These are phyloP conservation scores for Fusarium bulbicola DNA, from an alignment of 2,329 filamentous ascomycete species.

Conservation along the genomic window DNA sequence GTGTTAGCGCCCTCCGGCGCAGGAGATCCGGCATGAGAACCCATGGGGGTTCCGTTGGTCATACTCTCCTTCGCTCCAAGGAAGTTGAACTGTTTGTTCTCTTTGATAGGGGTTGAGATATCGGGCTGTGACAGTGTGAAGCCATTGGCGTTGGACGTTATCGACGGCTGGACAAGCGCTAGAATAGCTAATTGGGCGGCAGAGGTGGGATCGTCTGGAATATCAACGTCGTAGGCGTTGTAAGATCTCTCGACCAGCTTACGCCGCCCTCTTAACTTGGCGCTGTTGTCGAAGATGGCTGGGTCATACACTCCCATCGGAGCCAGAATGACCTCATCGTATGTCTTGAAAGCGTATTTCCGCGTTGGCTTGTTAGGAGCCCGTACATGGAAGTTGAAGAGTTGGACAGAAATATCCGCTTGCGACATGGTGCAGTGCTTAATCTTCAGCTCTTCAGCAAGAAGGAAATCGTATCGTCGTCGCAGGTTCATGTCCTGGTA, in stretches of 20 bases:
- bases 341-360: constrained; percentile 96
- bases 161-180: constrained; percentile 67
- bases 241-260: constrained; percentile 87
- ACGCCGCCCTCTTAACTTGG: constrained; percentile 81
- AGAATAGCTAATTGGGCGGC: constrained; percentile 79
- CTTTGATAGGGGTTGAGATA: constrained; percentile 68
- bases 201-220: constrained; percentile 88
- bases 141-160: constrained; percentile 57
- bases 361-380: constrained; percentile 87
- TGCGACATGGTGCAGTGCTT: constrained; percentile 94
- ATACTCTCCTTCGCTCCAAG: constrained; percentile 70
- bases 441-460: constrained; percentile 95
- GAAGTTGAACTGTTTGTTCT: constrained; percentile 74
- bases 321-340: constrained; percentile 94
- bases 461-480: constrained; percentile 87
- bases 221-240: constrained; percentile 89
- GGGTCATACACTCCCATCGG: constrained; percentile 96
- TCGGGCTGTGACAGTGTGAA: constrained; percentile 55
- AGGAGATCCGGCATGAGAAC: constrained; percentile 88
- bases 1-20: constrained; percentile 80
- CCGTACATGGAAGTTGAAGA: constrained; percentile 89
- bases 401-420: constrained; percentile 86
- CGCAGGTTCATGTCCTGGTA: constrained; percentile 94
- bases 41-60: constrained; percentile 80
- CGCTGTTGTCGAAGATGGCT: constrained; percentile 81